A percentile compares a stretch with the other conserved stretches of the same genome.
phyloP scores from a whole-genome alignment of 2,329 filamentous ascomycete genomes.

The Aspergillus neotritici region DNA sequence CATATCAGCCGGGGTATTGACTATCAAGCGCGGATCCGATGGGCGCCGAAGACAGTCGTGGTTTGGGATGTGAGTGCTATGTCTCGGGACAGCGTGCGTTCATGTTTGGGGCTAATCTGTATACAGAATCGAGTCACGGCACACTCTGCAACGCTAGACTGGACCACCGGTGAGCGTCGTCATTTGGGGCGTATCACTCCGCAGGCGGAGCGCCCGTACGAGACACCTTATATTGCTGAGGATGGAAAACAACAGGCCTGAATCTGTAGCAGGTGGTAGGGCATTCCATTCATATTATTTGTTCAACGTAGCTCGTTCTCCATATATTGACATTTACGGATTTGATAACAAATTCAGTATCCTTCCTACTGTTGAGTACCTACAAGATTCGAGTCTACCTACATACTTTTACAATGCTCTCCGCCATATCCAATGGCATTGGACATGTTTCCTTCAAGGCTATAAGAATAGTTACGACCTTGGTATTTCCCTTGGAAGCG shows the following conservation, averaged over 20 bases:
- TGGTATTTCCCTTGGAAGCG: no score
- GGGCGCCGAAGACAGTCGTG: slow-evolving; percentile 23
- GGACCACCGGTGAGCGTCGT: slow-evolving; percentile 23
- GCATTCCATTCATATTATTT: no score
- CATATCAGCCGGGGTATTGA: slow-evolving; percentile 20
- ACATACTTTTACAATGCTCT: no score
- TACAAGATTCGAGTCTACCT: no score
- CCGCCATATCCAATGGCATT: no score
- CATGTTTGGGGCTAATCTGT: slow-evolving; percentile 17
- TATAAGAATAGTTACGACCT: no score
- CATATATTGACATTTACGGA: no score
- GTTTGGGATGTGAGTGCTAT: slow-evolving; percentile 36
- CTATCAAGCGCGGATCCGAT: slow-evolving; percentile 22
- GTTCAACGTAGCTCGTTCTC: no score
- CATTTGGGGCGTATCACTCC: slow-evolving; percentile 27
- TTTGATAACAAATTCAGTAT: no score
- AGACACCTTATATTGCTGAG: slow-evolving; percentile 16
- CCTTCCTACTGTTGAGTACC: no score
- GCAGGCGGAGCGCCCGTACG: slow-evolving; percentile 23
- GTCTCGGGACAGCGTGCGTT: slow-evolving; percentile 28
- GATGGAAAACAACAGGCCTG: neutral
- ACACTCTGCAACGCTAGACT: slow-evolving; percentile 34
- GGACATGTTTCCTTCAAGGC: no score
- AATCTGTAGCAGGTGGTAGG: no score
- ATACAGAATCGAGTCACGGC: slow-evolving; percentile 31